Percentiles rank a stretch among this genome's conserved stretches.
phyloP scores from a whole-genome alignment of 257 asterid species.

The Solanum ossicruentum region DNA sequence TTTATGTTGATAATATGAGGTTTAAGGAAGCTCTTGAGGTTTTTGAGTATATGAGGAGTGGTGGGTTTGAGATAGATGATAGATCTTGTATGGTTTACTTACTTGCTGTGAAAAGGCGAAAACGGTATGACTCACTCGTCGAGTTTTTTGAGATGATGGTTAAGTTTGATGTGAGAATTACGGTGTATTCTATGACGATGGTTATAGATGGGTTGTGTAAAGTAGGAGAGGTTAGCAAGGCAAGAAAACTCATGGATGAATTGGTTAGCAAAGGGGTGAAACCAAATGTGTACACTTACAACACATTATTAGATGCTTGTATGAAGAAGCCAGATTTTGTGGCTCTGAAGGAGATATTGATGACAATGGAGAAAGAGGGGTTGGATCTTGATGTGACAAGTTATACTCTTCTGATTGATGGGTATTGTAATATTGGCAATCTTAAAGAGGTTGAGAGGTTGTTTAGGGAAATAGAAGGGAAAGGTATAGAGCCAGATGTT shows the following conservation, averaged over 20 bases:
- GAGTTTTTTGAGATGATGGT: slow-evolving; percentile 55
- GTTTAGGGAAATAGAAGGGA: slow-evolving; percentile 55
- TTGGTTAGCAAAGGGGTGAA: slow-evolving; percentile 43
- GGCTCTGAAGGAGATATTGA: slow-evolving; percentile 32
- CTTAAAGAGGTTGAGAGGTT: slow-evolving; percentile 42
- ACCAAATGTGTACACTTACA: slow-evolving; percentile 59
- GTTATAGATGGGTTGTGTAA: slow-evolving; percentile 54
- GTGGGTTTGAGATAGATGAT: slow-evolving; percentile 48
- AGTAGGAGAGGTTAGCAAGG: slow-evolving; percentile 35
- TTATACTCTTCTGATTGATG: slow-evolving; percentile 47
- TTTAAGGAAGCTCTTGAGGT: slow-evolving; percentile 24
- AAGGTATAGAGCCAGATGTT: slow-evolving; percentile 38
- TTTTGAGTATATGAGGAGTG: slow-evolving; percentile 19
- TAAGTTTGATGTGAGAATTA: slow-evolving; percentile 48
- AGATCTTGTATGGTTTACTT: slow-evolving; percentile 77
- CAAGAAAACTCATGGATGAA: slow-evolving; percentile 40
- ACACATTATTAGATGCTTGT: slow-evolving; percentile 55
- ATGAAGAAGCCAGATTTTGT: slow-evolving; percentile 30
- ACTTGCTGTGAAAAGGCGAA: slow-evolving; percentile 44
- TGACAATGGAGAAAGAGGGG: slow-evolving; percentile 47
- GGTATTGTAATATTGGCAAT: slow-evolving; percentile 18
- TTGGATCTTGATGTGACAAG: slow-evolving; percentile 48
- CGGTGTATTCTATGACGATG: slow-evolving; percentile 66
- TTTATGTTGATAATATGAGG: slow-evolving; percentile 19
- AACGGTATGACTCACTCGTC: slow-evolving; percentile 26